A percentile compares a stretch with the other conserved stretches of the same genome.
Conservation (phyloP, 108 stramenopile species). For the Licmophora abbreviata region DNA sequence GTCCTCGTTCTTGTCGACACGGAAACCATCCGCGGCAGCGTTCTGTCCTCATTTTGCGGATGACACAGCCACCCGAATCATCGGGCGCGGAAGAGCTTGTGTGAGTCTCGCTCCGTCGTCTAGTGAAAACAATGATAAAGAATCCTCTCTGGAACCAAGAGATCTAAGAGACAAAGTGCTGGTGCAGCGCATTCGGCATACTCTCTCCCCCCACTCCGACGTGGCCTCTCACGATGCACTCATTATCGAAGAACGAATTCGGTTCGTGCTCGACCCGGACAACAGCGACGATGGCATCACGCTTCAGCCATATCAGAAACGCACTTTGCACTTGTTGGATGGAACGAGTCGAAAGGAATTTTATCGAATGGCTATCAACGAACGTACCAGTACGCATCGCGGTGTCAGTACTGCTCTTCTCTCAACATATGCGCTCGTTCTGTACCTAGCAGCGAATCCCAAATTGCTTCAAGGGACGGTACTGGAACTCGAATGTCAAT, state of each 20-base stretch:
- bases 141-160: too few relatives aligned
- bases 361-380: slow-evolving; percentile 14
- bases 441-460: slow-evolving; percentile 34
- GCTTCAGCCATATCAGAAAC: slow-evolving; percentile 3
- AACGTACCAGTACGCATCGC: slow-evolving; percentile 12
- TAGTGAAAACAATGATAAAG: too few relatives aligned
- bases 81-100: too few relatives aligned
- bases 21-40: too few relatives aligned
- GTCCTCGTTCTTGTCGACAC: too few relatives aligned
- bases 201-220: slow-evolving; percentile 33
- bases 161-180: slow-evolving; percentile 21
- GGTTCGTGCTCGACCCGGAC: slow-evolving; percentile 2
- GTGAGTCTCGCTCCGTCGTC: too few relatives aligned
- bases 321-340: slow-evolving; percentile 31
- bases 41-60: too few relatives aligned
- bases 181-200: slow-evolving; percentile 45
- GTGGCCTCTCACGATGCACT: slow-evolving; percentile 7
- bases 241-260: slow-evolving; percentile 21
- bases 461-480: slow-evolving; percentile 23
- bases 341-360: slow-evolving; percentile 23
- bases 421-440: slow-evolving; percentile 16
- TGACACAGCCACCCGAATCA: too few relatives aligned
- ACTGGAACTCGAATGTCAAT: slow-evolving; percentile 23
- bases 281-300: not conserved
- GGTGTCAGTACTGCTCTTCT: slow-evolving; percentile 12